These are phyloP conservation scores for Corallochytrium limacisporum DNA, from an alignment of 78 protist species.

Conservation along the genomic window DNA sequence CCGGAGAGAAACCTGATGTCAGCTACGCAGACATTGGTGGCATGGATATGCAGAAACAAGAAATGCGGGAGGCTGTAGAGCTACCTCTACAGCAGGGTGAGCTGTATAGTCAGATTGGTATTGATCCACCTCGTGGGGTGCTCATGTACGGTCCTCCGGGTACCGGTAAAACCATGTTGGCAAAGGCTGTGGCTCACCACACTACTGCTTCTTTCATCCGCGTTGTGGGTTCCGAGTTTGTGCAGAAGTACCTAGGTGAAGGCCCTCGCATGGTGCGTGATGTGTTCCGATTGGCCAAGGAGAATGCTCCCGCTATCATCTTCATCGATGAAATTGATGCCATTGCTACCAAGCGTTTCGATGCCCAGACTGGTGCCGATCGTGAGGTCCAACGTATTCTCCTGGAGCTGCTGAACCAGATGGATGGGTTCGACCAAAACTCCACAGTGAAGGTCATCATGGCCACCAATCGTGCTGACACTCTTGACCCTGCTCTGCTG, in stretches of 20 bases:
- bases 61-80: conserved; percentile 99
- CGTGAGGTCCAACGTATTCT: conserved; percentile 98
- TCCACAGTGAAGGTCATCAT: conserved; percentile 98
- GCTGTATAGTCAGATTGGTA: conserved; percentile 76
- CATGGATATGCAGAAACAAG: conserved; percentile 98
- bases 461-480: conserved; percentile 99
- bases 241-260: conserved; percentile 99
- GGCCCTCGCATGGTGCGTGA: conserved; percentile 99
- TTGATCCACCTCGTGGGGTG: conserved; percentile 99
- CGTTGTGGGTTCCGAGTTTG: conserved; percentile 97
- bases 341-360: conserved; percentile 96
- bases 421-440: conserved; percentile 99
- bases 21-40: conserved; percentile 94
- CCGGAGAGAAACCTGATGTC: conserved; percentile 45
- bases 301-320: conserved; percentile 97
- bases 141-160: conserved; percentile 99
- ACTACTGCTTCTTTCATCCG: conserved; percentile 87
- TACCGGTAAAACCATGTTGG: conserved; percentile 58
- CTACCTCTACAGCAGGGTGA: conserved; percentile 94
- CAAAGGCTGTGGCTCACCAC: conserved; percentile 98
- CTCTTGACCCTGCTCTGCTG: conserved; percentile 98
- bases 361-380: conserved; percentile 94
- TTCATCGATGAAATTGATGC: conserved; percentile 99
- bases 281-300: conserved; percentile 93
- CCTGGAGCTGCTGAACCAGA: conserved; percentile 97